Percentiles rank a stretch among this genome's conserved stretches.
phyloP scores from a whole-genome alignment of 106 monocot genomes.

The Chionographis japonica region DNA sequence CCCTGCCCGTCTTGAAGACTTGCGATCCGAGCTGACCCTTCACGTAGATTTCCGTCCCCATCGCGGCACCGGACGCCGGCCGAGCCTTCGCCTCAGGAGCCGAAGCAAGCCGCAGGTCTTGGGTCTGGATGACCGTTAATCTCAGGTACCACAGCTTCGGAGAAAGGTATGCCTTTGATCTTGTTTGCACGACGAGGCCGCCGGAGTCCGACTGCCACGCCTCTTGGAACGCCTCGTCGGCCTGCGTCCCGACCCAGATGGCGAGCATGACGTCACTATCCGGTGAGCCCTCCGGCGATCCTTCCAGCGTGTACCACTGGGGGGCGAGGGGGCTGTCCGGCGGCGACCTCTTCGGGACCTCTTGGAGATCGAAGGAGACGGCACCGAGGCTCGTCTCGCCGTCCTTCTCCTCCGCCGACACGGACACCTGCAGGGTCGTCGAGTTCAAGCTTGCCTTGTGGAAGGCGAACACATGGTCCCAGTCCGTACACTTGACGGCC shows the following conservation, averaged over 20 bases:
- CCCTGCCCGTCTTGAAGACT: constrained; percentile 57
- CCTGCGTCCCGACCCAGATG: constrained; percentile 79
- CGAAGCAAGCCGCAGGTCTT: constrained; percentile 54
- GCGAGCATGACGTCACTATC: constrained; percentile 78
- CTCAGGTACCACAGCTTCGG: constrained; percentile 89
- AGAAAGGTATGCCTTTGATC: constrained; percentile 89
- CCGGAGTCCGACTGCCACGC: constrained; percentile 98
- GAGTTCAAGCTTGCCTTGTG: constrained; percentile 70
- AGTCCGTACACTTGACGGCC: constrained; percentile 25
- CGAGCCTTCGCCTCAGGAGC: constrained; percentile 23
- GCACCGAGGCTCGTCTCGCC: constrained; percentile 47
- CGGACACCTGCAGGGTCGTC: constrained; percentile 58
- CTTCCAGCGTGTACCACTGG: constrained; percentile 90
- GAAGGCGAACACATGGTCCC: constrained; percentile 92
- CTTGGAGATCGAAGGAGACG: constrained; percentile 78
- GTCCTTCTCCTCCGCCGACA: constrained; percentile 28
- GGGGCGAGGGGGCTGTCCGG: constrained; percentile 87
- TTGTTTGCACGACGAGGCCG: constrained; percentile 54
- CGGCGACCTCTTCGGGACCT: constrained; percentile 76
- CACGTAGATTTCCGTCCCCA: constrained; percentile 45
- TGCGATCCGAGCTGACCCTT: constrained; percentile 75
- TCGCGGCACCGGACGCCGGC: not conserved
- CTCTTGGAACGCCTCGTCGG: constrained; percentile 85
- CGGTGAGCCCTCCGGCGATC: constrained; percentile 12
- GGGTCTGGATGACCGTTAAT: constrained; percentile 79